Base-by-base conservation (phyloP, 1,284 basidiomycete genomes). In the Exobasidium cylindrosporum region DNA sequence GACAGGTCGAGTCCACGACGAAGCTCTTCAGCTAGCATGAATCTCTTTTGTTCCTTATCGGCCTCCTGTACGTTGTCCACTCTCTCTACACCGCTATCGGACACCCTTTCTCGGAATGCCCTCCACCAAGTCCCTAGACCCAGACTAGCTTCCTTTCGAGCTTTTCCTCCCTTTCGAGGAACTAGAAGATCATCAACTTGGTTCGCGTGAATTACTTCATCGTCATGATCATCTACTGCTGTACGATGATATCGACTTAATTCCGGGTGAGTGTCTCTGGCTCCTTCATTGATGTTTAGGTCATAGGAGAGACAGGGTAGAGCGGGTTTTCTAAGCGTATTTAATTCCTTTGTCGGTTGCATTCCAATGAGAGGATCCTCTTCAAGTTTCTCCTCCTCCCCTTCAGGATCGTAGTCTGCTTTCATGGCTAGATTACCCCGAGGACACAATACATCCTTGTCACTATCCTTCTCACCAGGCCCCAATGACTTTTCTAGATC, bases 341-440 rank as follows among this genome's bases (percentile, higher is more conserved):
- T 40, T 28, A 28, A n/a, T 40, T 7, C 7, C 10, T 17, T 40
- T 7, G n/a, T n/a, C 7, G 7, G 10, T 7, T n/a, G 10, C 23
- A 7, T 30, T 30, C 23, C 47, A 4, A 21, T 13, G 13, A 35
- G 23, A 10, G 43, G 29, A 28, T 58, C 47, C 29, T 24, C 57
- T 14, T 58, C 57, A 40, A 43, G 28, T n/a, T 55, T 29, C 26
- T 26, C 21, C 28, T 35, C n/a, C 3, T 57, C 56, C 3, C 24
- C 29, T 7, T 55, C 56, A 43, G 47, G 56, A 28, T 53, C 57
- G n/a, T 47, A 58, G 45, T 31, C 43, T 26, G 17, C n/a, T 46
- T 29, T 17, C 21, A 58, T 28, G 28, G 57, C 57, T 14, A 45
- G 45, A 52, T 53, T 58, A 24, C 21, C 47, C 26, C 21, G 14